Conservation (phyloP, 352 stramenopile genomes). For the Phytopythium boreale region DNA sequence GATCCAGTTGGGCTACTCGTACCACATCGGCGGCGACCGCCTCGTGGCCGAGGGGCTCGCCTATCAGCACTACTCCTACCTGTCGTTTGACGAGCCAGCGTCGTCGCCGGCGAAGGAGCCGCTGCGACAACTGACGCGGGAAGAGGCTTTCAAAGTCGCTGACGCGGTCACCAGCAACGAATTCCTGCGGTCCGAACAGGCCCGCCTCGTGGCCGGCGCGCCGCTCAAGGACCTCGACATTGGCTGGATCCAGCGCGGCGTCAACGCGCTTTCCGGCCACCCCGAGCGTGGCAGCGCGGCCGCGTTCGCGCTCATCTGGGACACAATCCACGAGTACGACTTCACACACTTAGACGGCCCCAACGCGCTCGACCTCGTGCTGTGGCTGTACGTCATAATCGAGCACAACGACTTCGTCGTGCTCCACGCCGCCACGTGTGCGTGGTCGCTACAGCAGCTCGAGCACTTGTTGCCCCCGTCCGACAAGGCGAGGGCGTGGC, state of each 20-base stretch:
- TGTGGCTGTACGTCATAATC: constrained; percentile 39
- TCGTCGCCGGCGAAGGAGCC: constrained; percentile 11
- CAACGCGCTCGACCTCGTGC: constrained; percentile 24
- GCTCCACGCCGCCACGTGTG: constrained; percentile 31
- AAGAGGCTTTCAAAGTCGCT: constrained; percentile 22
- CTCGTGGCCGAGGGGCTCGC: constrained; percentile 32
- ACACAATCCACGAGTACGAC: constrained; percentile 23
- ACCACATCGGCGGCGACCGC: constrained; percentile 32
- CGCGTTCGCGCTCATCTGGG: constrained; percentile 27
- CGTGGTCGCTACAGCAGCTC: constrained; percentile 35
- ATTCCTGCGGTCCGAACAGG: constrained; percentile 24
- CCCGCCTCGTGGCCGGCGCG: constrained; percentile 13
- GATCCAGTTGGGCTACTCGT: constrained; percentile 40
- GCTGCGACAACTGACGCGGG: constrained; percentile 14
- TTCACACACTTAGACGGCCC: constrained; percentile 22
- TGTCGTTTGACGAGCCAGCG: constrained; percentile 28
- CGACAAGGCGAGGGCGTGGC: constrained; percentile 25
- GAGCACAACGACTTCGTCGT: constrained; percentile 39
- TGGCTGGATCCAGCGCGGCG: constrained; percentile 24
- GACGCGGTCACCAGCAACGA: constrained; percentile 16
- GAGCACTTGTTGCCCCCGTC: constrained; percentile 28
- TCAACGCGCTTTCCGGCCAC: constrained; percentile 31
- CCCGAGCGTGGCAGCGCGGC: constrained; percentile 14
- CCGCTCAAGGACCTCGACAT: constrained; percentile 27
- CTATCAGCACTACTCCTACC: constrained; percentile 32